These are phyloP conservation scores for Scheffersomyces spartinae DNA, from an alignment of 805 yeast species.

Conservation along the genomic window DNA sequence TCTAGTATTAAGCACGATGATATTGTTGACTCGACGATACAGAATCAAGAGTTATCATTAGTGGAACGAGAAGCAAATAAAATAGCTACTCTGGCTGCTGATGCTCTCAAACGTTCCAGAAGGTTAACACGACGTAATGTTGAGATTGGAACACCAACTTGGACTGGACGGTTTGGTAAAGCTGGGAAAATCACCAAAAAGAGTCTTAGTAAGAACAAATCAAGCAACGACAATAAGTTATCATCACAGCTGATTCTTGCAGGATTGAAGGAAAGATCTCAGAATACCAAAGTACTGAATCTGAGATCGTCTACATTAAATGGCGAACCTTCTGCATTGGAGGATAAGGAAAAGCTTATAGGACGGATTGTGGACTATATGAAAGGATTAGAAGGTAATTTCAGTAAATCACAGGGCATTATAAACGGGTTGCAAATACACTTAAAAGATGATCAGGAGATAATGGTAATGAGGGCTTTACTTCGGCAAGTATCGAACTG, in stretches of 20 bases:
- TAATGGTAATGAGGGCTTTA: constrained; percentile 55
- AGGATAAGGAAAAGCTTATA: constrained; percentile 14
- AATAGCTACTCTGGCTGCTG: constrained; percentile 41
- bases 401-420: constrained; percentile 41
- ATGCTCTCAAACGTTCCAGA: constrained; percentile 51
- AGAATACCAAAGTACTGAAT: constrained; percentile 1
- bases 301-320: constrained; percentile 5
- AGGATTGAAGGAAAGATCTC: not conserved
- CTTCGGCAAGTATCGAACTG: constrained; percentile 57
- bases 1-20: constrained; percentile 72
- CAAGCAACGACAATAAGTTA: not conserved
- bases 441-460: constrained; percentile 39
- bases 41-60: constrained; percentile 39
- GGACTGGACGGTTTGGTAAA: constrained; percentile 88
- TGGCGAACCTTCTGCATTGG: constrained; percentile 5
- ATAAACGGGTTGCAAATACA: constrained; percentile 22
- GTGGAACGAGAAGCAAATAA: constrained; percentile 54
- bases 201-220: not conserved
- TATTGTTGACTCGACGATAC: constrained; percentile 45
- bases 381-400: constrained; percentile 17
- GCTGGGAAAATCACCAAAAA: constrained; percentile 43
- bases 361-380: constrained; percentile 30
- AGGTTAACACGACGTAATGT: constrained; percentile 30
- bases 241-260: not conserved
- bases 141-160: constrained; percentile 76